Evolutionary conservation across 768 basidiomycete species (phyloP).

Genomic region (Cyathus striatus): DNA sequence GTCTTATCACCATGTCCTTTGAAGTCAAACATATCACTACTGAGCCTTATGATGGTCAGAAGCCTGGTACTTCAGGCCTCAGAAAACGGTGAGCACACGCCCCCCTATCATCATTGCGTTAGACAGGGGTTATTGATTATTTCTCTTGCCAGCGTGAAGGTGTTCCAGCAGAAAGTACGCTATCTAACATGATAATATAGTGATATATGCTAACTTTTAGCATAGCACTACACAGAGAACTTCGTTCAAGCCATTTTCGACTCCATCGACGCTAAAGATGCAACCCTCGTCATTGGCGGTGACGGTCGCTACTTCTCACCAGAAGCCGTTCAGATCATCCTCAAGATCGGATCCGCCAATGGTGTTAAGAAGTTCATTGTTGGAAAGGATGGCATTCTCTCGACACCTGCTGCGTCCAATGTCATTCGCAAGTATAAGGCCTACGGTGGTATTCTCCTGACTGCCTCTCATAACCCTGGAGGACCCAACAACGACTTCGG

Average conservation of each 20-base stretch:
- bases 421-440: conserved; percentile 96
- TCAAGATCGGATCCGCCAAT: conserved; percentile 92
- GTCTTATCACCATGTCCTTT: conserved; percentile 31
- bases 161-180: conserved; percentile 92
- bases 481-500: conserved; percentile 99
- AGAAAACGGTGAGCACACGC: conserved; percentile 71
- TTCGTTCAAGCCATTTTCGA: conserved; percentile 93
- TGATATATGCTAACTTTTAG: conserved; percentile 6
- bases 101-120: conserved; percentile 6
- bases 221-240: conserved; percentile 98
- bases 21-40: conserved; percentile 67
- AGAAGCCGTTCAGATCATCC: conserved; percentile 85
- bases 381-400: conserved; percentile 87
- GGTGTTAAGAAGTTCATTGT: conserved; percentile 90
- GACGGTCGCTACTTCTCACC: conserved; percentile 93
- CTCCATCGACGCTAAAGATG: conserved; percentile 75
- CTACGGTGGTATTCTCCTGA: conserved; percentile 93
- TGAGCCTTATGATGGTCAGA: conserved; percentile 89
- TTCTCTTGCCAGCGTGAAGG: conserved; percentile 68
- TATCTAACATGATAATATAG: conserved; percentile 12
- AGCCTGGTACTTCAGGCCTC: conserved; percentile 96
- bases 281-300: conserved; percentile 92
- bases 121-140: conserved; percentile 19
- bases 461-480: conserved; percentile 97
- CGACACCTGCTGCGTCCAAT: conserved; percentile 96